Base-by-base conservation (phyloP, 2,329 filamentous ascomycete genomes). In the Exophiala bonariae region DNA sequence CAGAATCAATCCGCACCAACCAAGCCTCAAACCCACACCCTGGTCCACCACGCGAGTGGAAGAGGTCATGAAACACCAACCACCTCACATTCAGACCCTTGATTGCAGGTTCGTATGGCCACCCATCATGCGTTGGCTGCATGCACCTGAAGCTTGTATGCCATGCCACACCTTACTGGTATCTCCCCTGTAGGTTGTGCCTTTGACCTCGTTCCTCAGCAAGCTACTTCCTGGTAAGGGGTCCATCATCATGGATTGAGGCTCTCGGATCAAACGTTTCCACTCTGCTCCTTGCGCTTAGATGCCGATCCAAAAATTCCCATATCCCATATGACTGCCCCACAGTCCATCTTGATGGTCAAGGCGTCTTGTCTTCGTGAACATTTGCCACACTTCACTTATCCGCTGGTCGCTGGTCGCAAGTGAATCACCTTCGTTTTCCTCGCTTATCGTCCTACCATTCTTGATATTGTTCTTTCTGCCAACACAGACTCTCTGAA, bases 241-340 rank as follows among this genome's bases (percentile, higher is more conserved):
- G 42, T 31, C 45, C 14, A 41, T 30, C 11, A 31, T 18, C 52
- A 49, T 49, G 52, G 52, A 47, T 55, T 45, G 47, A 44, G 45
- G 38, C 30, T 41, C 31, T 40, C 32, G 36, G 40, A 17, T 38
- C 17, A 50, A 50, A 50, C 48, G 32, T 13, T 42, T 34, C 31
- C 16, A 28, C n/a, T 47, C 41, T 13, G 11, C 52, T 50, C 52
- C 52, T 55, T 50, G 52, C 52, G 52, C 52, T 55, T 55, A 55
- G 52, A 47, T 55, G 46, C 22, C 49, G 52, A 55, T 55, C 52
- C 42, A 45, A 50, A 44, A 36, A 40, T n/a, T n/a, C n/a, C n/a
- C n/a, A n/a, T n/a, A n/a, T 50, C 46, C 48, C 50, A 50, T 57
- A 49, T 37, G n/a, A 43, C 48, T 47, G 47, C 39, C 52, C 44